phyloP scores from a whole-genome alignment of 371 early-diverging fungal species.

The Mucor lusitanicus region DNA sequence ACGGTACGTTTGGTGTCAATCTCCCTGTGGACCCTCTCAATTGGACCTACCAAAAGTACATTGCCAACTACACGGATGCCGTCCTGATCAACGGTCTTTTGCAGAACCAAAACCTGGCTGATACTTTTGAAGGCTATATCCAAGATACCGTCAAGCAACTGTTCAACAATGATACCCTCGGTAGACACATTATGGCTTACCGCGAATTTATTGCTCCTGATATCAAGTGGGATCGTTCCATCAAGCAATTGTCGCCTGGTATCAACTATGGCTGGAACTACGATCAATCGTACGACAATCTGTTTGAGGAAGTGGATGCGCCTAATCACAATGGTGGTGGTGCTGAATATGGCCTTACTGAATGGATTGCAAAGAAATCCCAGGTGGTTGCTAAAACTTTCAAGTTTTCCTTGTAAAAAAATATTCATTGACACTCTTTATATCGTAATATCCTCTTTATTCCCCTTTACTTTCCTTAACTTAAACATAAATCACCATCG shows the following conservation, averaged over 20 bases:
- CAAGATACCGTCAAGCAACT: conserved; percentile 45
- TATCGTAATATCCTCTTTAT: neutral
- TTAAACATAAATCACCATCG: neutral
- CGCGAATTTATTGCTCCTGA: conserved; percentile 52
- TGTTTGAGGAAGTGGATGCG: conserved; percentile 31
- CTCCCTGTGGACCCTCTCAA: conserved; percentile 28
- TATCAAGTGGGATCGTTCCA: conserved; percentile 56
- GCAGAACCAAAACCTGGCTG: conserved; percentile 34
- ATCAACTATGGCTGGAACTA: conserved; percentile 51
- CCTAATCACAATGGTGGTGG: conserved; percentile 43
- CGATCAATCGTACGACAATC: conserved; percentile 38
- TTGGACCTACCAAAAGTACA: conserved; percentile 42
- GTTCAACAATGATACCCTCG: conserved; percentile 54
- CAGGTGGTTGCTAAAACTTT: conserved; percentile 37
- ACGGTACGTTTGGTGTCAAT: conserved; percentile 60
- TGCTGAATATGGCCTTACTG: conserved; percentile 46
- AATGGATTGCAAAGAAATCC: conserved; percentile 40
- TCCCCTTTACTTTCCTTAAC: neutral
- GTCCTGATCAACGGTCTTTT: conserved; percentile 55
- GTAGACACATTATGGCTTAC: conserved; percentile 48
- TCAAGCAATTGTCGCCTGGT: conserved; percentile 56
- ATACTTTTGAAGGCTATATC: conserved; percentile 50
- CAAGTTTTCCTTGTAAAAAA: conserved; percentile 29
- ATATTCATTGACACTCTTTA: neutral
- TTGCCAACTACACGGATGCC: conserved; percentile 33